Conservation (phyloP, 2,329 filamentous ascomycete species). For the Aspergillus oerlinghausenensis region DNA sequence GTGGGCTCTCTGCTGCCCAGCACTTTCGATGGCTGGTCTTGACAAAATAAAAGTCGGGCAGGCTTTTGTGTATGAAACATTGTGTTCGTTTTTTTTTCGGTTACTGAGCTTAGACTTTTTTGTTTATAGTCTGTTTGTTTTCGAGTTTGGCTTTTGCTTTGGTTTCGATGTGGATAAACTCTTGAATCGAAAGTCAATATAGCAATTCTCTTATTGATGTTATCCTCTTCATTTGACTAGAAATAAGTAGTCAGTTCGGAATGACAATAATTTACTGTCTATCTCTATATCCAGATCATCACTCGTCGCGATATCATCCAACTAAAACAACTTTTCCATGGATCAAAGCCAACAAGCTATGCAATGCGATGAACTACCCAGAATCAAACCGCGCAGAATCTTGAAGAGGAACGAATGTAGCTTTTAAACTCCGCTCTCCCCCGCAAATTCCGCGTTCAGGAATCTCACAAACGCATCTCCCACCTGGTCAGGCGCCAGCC, state of each 20-base stretch:
- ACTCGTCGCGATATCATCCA: background rate
- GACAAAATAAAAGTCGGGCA: background rate
- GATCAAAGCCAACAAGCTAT: background rate
- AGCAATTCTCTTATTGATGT: background rate
- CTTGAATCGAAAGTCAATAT: background rate
- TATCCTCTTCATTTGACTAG: background rate
- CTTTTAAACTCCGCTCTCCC: conserved; percentile 12
- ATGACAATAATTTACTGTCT: background rate
- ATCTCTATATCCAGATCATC: background rate
- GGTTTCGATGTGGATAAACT: background rate
- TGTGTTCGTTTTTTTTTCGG: background rate
- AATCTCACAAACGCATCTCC: conserved; percentile 44
- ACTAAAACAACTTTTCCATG: background rate
- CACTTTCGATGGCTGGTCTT: background rate
- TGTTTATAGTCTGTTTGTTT: conserved; percentile 1
- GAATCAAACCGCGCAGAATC: background rate
- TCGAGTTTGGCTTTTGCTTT: background rate
- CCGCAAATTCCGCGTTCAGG: conserved; percentile 42
- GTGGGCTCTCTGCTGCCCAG: background rate
- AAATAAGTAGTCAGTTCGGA: background rate
- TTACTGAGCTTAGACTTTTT: background rate
- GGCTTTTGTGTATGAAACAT: conserved; percentile 1
- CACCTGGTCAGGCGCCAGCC: conserved; percentile 31
- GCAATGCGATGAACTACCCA: background rate
- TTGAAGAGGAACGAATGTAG: too few species aligned